Conservation (phyloP, 2,329 filamentous ascomycete genomes). For the Verticillium alfalfae region DNA sequence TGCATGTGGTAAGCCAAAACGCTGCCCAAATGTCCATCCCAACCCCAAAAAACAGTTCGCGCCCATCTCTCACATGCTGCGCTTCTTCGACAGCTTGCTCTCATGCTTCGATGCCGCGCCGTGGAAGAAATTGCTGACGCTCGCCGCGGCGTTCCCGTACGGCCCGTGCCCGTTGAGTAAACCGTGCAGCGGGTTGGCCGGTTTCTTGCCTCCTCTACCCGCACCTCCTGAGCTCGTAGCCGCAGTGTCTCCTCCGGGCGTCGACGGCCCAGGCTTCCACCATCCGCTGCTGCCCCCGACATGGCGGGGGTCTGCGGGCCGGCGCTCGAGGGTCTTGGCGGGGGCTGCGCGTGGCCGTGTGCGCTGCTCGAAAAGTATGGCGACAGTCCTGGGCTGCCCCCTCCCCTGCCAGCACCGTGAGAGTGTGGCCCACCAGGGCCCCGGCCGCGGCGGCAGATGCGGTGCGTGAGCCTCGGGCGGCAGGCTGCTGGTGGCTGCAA, state of each 20-base stretch:
- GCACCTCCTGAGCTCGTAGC: conserved; percentile 1
- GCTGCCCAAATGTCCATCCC: not conserved
- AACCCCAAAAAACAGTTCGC: not conserved
- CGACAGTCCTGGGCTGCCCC: conserved; percentile 4
- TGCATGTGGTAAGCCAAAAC: not conserved
- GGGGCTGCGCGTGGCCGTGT: not conserved
- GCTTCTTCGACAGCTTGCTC: conserved; percentile 41
- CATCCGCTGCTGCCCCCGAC: conserved; percentile 15
- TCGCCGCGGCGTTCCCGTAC: conserved; percentile 33
- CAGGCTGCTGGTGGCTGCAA: conserved; percentile 14
- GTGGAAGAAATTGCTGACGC: conserved; percentile 38
- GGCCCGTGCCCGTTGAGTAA: conserved; percentile 18
- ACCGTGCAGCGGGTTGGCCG: conserved; percentile 19
- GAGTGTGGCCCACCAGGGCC: conserved; percentile 2
- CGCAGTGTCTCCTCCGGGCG: conserved; percentile 3
- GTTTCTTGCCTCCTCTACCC: conserved; percentile 12
- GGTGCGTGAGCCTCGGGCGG: conserved; percentile 5
- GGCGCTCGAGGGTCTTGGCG: conserved; percentile 7
- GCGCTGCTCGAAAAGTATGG: not conserved
- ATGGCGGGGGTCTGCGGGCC: conserved; percentile 7
- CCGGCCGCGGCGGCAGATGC: conserved; percentile 19
- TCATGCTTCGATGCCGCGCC: conserved; percentile 20
- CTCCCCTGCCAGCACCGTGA: conserved; percentile 2
- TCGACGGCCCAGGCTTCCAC: conserved; percentile 18
- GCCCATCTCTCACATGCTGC: conserved; percentile 24